Evolutionary conservation across 2,329 filamentous ascomycete species (phyloP), one percentile per base, ranked within the genome.

Genomic region (Aspergillus chevalieri): DNA sequence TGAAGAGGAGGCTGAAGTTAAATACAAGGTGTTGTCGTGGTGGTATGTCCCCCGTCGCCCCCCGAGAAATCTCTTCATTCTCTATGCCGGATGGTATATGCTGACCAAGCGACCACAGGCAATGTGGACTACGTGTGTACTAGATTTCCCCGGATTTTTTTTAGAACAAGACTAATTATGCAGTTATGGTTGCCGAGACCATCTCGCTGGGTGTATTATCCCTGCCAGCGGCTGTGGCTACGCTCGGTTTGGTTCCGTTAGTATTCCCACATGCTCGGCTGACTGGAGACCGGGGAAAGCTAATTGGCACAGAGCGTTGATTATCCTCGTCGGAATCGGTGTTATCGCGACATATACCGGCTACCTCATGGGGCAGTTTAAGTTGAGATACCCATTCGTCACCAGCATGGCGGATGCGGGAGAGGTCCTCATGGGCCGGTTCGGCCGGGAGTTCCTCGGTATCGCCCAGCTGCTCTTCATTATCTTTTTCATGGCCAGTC

Each of bases 351-450:
- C 74, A 22, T 82, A 82, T 59, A 80, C 78, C 3, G 79, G 79
- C 42, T 80, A 76, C 56, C 71, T 82, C 9, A 74, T 83, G 41
- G 79, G 77, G 28, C 74, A 80, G 58, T 80, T 82, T 66, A 79
- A 79, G 55, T 60, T 76, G 43, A 66, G 65, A 26, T 74, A 78
- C 57, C 82, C 83, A 1, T 67, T 79, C 9, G 75, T 86, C 30
- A 75, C 79, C 44, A 81, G 80, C 60, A 86, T 86, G 61, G 81
- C 82, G 26, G 84, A 88, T 58, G 83, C 81, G 12, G 84, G 82
- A 1, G 69, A 75, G 34, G 69, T 86, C 47, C 74, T 87, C 46
- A 71, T 77, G 53, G 85, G 85, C 15, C 70, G 69, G 5, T 68
- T 80, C 24, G 82, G 81, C 1, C 78, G 81, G 53, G 80, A 84